Evolutionary conservation across 208 protist genomes (phyloP).

Genomic region (Trypanosoma rangeli): DNA sequence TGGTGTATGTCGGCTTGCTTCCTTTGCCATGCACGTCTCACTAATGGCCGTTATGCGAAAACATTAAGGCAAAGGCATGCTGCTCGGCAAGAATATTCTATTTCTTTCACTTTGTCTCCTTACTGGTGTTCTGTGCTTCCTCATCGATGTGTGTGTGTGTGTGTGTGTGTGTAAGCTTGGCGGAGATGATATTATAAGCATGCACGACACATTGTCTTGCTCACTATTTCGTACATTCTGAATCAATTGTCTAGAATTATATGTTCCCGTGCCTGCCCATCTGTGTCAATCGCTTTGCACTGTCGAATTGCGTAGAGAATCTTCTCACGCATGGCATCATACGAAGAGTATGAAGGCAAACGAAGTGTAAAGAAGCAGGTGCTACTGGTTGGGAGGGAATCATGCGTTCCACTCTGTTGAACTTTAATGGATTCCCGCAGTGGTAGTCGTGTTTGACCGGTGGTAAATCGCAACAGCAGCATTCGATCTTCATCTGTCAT

Average conservation of each 20-base stretch:
- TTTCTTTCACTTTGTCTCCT: no score
- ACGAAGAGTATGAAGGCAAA: conserved; percentile 87
- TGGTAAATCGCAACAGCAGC: conserved; percentile 86
- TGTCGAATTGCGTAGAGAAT: conserved; percentile 95
- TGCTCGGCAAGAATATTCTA: no score
- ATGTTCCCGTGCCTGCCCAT: conserved; percentile 85
- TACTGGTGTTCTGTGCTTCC: no score
- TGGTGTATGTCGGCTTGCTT: no score
- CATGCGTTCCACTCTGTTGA: conserved; percentile 55
- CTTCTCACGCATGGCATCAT: conserved; percentile 87
- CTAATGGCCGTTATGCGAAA: no score
- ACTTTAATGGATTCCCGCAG: conserved; percentile 88
- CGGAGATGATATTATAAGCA: no score
- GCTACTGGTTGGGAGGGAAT: conserved; percentile 88
- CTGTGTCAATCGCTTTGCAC: conserved; percentile 94
- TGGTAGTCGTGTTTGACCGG: conserved; percentile 84
- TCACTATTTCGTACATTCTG: neutral
- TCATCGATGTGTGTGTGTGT: no score
- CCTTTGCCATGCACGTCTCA: no score
- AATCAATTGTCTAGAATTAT: conserved; percentile 45
- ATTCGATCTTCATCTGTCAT: conserved; percentile 89
- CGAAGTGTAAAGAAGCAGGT: conserved; percentile 96
- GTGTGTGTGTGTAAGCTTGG: no score
- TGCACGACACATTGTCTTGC: neutral
- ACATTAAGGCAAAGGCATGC: no score